These are phyloP conservation scores for Vaccinium macrocarpon DNA, from an alignment of 148 eudicot species.

Conservation along the genomic window DNA sequence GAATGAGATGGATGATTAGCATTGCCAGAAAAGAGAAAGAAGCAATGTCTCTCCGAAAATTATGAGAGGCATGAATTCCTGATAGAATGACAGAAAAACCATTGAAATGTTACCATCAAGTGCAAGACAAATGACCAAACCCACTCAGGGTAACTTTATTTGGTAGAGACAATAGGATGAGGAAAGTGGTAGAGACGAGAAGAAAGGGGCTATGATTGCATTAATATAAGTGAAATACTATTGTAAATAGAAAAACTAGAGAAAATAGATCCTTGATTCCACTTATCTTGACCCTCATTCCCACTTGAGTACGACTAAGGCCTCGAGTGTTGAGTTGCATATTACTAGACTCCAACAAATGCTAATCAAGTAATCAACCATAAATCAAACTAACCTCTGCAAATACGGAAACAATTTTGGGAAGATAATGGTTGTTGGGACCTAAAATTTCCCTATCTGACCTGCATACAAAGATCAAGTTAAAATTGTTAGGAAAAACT, in stretches of 20 bases:
- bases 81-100: not conserved
- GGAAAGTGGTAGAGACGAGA: not conserved
- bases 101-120: not conserved
- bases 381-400: conserved; percentile 69
- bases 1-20: not conserved
- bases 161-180: not conserved
- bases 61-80: not conserved
- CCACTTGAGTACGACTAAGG: not conserved
- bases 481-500: not conserved
- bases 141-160: not conserved
- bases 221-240: not conserved
- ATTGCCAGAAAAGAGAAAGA: not conserved
- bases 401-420: conserved; percentile 82
- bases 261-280: conserved; percentile 4
- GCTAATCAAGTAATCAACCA: not conserved
- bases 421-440: conserved; percentile 78
- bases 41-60: not conserved
- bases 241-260: not conserved
- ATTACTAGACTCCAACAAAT: not conserved
- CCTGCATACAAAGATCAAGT: conserved; percentile 43
- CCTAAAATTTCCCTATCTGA: conserved; percentile 84
- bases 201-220: not conserved
- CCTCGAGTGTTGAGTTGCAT: not conserved
- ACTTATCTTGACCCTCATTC: not conserved
- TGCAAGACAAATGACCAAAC: not conserved